Conservation (phyloP, 2,329 filamentous ascomycete genomes). For the Monosporascus sp. region DNA sequence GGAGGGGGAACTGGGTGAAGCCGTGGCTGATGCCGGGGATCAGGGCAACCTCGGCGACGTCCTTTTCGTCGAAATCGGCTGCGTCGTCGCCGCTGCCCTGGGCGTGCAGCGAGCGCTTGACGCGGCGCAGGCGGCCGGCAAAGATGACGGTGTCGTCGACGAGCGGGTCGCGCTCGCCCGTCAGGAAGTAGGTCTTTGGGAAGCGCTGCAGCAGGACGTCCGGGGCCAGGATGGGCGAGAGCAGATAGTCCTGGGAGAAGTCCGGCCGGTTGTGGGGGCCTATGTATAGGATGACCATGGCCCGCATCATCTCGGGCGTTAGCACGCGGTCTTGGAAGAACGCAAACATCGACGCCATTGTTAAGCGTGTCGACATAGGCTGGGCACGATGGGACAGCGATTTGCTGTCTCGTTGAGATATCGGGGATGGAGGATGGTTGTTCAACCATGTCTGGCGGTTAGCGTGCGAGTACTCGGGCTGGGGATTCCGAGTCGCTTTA, state of each 20-base stretch:
- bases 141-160: slow-evolving; percentile 98
- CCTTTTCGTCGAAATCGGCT: slow-evolving; percentile 63
- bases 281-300: slow-evolving; percentile 98
- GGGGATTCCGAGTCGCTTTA: slow-evolving; percentile 26
- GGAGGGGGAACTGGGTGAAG: slow-evolving; percentile 82
- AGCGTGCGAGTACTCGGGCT: slow-evolving; percentile 48
- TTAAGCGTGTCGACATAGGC: slow-evolving; percentile 75
- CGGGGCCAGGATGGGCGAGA: slow-evolving; percentile 86
- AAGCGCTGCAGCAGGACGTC: slow-evolving; percentile 80
- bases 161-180: slow-evolving; percentile 88
- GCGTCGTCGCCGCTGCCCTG: slow-evolving; percentile 43
- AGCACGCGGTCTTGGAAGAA: slow-evolving; percentile 96
- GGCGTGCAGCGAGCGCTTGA: slow-evolving; percentile 55
- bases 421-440: slow-evolving; percentile 11
- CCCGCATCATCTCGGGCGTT: slow-evolving; percentile 96
- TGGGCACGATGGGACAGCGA: slow-evolving; percentile 46
- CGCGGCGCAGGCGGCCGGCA: slow-evolving; percentile 78
- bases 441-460: slow-evolving; percentile 35
- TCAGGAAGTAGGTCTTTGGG: slow-evolving; percentile 90
- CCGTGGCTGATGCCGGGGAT: slow-evolving; percentile 90
- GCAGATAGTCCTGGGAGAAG: slow-evolving; percentile 83
- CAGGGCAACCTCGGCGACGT: slow-evolving; percentile 75
- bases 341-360: slow-evolving; percentile 94
- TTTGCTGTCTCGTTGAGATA: slow-evolving; percentile 13
- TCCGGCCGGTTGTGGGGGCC: slow-evolving; percentile 90